These are phyloP conservation scores for Neofusicoccum sp. DNA, from an alignment of 2,329 filamentous ascomycete genomes.

Conservation along the genomic window DNA sequence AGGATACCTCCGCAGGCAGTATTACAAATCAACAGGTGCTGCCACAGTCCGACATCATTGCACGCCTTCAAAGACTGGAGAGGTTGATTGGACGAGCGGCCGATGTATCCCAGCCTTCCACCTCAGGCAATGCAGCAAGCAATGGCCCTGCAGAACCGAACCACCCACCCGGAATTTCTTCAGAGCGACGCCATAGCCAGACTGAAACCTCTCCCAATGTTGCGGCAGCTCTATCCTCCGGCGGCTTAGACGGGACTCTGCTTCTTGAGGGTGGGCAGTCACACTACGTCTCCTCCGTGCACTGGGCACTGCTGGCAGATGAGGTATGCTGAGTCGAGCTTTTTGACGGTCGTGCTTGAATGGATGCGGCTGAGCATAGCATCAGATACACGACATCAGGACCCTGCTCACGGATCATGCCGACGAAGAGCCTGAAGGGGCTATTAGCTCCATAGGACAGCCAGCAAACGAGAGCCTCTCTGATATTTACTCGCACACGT, in stretches of 20 bases:
- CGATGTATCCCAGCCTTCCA: conserved; percentile 20
- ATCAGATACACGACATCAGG: conserved; percentile 40
- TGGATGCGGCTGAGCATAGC: neutral
- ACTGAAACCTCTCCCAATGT: conserved; percentile 17
- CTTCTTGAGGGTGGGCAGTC: conserved; percentile 36
- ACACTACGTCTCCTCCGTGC: conserved; percentile 30
- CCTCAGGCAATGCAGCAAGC: neutral
- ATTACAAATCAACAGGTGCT: conserved; percentile 16
- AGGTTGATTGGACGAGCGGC: conserved; percentile 35
- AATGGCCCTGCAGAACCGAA: neutral
- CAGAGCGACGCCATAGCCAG: neutral
- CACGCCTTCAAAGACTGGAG: conserved; percentile 36
- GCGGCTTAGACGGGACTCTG: conserved; percentile 35
- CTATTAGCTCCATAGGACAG: neutral
- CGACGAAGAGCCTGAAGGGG: conserved; percentile 18
- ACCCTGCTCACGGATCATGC: conserved; percentile 29
- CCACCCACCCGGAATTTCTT: neutral
- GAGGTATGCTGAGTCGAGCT: conserved; percentile 28
- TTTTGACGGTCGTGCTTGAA: neutral
- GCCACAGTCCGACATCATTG: conserved; percentile 33
- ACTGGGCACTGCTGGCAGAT: neutral
- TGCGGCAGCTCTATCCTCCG: conserved; percentile 32
- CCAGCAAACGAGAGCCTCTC: neutral
- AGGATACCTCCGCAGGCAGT: neutral
- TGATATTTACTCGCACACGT: neutral